Evolutionary conservation across 2,329 filamentous ascomycete genomes (phyloP), one percentile per base, ranked within the genome.

Genomic region (Ceratocystis eucalypticola): DNA sequence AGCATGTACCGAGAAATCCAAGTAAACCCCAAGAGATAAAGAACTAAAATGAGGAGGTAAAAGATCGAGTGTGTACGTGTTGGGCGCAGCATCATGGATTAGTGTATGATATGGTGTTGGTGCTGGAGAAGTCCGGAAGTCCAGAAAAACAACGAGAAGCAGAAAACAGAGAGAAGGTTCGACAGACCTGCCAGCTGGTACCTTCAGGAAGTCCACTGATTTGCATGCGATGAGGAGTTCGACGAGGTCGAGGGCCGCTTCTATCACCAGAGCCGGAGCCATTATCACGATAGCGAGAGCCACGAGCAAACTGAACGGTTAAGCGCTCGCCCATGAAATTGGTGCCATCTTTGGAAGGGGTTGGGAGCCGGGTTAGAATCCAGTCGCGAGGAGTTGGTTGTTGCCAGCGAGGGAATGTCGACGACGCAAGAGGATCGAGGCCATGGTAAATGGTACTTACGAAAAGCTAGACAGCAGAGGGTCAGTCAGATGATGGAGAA

Each of bases 171-270:
- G 64, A 62, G 80, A 80, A 81, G 78, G 77, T 76, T 75, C 76
- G 80, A 89, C 94, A 94, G 88, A 99, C 94, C 94, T 99, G 94
- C 94, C 94, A 99, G 86, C 92, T 96, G 83, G 94, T 99, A 83
- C 97, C 93, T 80, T 85, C 87, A 76, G 93, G 92, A 78, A 99
- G 90, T 81, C 92, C 93, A 81, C 89, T 89, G 75, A 99, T 95
- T 78, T 93, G 88, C 94, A 99, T 97, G 77, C 94, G 89, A 78
- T 92, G 91, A 71, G 91, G 87, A 71, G 94, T 99, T 77, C 94
- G 91, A 75, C 94, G 88, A 70, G 94, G 94, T 74, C 94, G 89
- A 71, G 84, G 82, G 69, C 82, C 78, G 66, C 77, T 78, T 72
- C 84, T 81, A 73, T 86, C 84, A 70, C 82, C 78, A 71, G 68